Base-by-base conservation (phyloP, 768 basidiomycete species). In the Rickenella mellea region DNA sequence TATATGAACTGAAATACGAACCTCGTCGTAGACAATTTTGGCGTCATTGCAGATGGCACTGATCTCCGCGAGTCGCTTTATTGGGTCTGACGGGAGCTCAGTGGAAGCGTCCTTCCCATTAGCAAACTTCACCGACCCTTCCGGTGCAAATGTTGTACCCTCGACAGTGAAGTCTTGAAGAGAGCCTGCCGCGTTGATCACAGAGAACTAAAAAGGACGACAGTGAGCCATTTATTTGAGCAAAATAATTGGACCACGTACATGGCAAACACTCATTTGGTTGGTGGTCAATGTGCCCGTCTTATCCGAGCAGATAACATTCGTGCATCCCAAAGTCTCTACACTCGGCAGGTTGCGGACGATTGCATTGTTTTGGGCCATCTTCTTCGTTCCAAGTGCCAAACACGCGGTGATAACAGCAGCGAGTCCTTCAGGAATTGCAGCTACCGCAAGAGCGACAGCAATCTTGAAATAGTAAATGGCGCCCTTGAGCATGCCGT, bases 401-500 rank as follows among this genome's bases (percentile, higher is more conserved):
- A 99, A 64, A 62, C 93, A 97, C 8, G 92, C 92, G 6, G 94
- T 99, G 56, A 98, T 96, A 45, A 99, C 94, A 39, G 92, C 93
- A 27, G 94, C 92, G n/a, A 99, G 67, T 45, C 94, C 94, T 63
- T 99, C 94, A 0, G 96, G 94, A 56, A 98, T 99, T 29, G 94
- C 94, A 44, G 94, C 94, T 29, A 99, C 94, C n/a, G 96, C 94
- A 33, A 99, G 70, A 4, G 96, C 92, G 32, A 99, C 96, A 27
- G 94, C 94, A 57, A 99, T 97, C 67, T 99, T 99, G 75, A 99
- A 89, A 66, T 99, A 99, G 62, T 97, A 98, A 41, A 99, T 78
- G 0, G 94, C 94, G 30, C 94, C 94, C 58, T 91, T 91, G 54
- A 97, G 69, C 35, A 66, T 78, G 38, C 93, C 88, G 50, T 85